Percentiles rank a stretch among this genome's conserved stretches.
Conservation (phyloP, 257 asterid genomes). For the Nicotiana tabacum region DNA sequence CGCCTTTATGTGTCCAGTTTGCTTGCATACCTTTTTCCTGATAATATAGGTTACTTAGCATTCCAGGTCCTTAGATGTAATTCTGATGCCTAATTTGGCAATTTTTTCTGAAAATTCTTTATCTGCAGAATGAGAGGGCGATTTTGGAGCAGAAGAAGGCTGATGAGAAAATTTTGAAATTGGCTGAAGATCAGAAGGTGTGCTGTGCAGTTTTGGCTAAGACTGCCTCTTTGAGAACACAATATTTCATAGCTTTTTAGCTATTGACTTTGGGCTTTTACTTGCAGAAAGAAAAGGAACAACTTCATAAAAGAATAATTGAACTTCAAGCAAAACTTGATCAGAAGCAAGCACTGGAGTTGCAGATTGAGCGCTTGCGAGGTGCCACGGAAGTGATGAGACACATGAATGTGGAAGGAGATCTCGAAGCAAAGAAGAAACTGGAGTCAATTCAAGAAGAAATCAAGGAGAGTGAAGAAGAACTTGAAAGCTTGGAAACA, state of each 20-base stretch:
- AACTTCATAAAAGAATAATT: slow-evolving; percentile 43
- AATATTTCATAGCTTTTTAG: slow-evolving; percentile 4
- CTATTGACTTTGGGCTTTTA: neutral
- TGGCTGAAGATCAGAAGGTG: slow-evolving; percentile 78
- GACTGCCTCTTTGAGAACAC: slow-evolving; percentile 1
- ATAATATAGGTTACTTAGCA: neutral
- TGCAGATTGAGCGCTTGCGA: slow-evolving; percentile 49
- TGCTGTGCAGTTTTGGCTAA: slow-evolving; percentile 5
- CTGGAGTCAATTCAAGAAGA: slow-evolving; percentile 40
- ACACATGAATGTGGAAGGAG: slow-evolving; percentile 59
- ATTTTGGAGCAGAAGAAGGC: slow-evolving; percentile 57
- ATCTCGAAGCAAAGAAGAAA: slow-evolving; percentile 39
- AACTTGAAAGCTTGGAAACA: slow-evolving; percentile 37
- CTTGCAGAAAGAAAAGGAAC: slow-evolving; percentile 60
- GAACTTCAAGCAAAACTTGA: slow-evolving; percentile 63
- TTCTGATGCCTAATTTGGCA: neutral
- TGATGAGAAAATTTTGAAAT: slow-evolving; percentile 46
- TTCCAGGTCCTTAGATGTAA: neutral
- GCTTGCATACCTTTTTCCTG: neutral
- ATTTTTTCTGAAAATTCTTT: neutral
- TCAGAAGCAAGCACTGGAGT: slow-evolving; percentile 60
- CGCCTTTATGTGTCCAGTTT: neutral
- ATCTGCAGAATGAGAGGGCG: slow-evolving; percentile 70
- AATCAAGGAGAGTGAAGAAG: slow-evolving; percentile 58
- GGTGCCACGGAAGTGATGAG: slow-evolving; percentile 53